Percentiles rank a stretch among this genome's conserved stretches.
Conservation (phyloP, 768 basidiomycete genomes). For the Auriscalpium orientale region DNA sequence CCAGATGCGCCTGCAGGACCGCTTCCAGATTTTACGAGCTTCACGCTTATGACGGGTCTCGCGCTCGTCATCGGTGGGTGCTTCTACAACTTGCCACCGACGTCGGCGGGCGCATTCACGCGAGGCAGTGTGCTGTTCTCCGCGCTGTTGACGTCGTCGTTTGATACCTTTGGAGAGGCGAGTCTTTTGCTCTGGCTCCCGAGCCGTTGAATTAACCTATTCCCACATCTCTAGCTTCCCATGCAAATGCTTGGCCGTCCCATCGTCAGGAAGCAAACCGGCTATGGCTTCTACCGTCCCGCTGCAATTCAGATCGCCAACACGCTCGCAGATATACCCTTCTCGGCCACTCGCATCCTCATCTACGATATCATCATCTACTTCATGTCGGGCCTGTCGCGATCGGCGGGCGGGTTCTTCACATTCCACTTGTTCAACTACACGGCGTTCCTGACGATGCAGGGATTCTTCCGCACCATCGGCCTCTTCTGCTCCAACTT, state of each 20-base stretch:
- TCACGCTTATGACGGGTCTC: conserved; percentile 44
- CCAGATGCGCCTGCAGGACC: conserved; percentile 65
- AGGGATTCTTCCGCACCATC: conserved; percentile 78
- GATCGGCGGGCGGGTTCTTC: conserved; percentile 38
- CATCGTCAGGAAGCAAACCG: conserved; percentile 60
- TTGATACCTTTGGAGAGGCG: conserved; percentile 69
- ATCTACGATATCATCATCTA: conserved; percentile 63
- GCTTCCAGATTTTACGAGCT: conserved; percentile 73
- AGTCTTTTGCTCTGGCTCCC: conserved; percentile 5
- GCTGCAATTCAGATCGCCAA: conserved; percentile 60
- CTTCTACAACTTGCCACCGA: conserved; percentile 65
- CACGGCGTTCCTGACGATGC: conserved; percentile 62
- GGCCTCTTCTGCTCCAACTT: conserved; percentile 50
- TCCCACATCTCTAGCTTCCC: conserved; percentile 46
- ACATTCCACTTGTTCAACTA: conserved; percentile 64
- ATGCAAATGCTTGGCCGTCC: conserved; percentile 79
- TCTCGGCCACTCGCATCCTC: conserved; percentile 53
- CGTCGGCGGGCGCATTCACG: conserved; percentile 81
- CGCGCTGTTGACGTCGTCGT: conserved; percentile 55
- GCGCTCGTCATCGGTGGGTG: conserved; percentile 65
- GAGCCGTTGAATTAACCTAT: background rate
- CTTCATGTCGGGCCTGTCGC: conserved; percentile 51
- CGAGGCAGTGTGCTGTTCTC: conserved; percentile 77
- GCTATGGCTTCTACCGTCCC: conserved; percentile 61
- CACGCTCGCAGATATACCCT: conserved; percentile 61